Evolutionary conservation across 169 alveolate genomes (phyloP), one percentile per base, ranked within the genome.

Genomic region (Ichthyophthirius multifiliis): DNA sequence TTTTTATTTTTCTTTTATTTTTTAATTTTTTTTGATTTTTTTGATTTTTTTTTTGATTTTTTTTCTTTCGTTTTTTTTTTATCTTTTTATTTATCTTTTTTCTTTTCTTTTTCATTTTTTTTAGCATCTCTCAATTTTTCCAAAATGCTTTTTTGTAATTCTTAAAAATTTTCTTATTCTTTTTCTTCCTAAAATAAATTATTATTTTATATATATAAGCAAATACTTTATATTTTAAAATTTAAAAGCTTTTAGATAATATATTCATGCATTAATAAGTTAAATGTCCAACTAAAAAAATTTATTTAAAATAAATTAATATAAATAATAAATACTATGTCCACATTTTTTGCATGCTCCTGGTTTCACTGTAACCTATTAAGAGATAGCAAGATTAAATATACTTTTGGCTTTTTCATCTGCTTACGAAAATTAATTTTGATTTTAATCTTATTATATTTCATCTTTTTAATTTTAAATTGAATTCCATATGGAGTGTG

Each of bases 341-440:
- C 71, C 71, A 55, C 71, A 55, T 55, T 55, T 55, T 27, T 55
- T 55, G 71, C 71, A 55, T 13, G 71, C 71, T 1, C 71, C 71
- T 27, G 71, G 71, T 39, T 55, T 55, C 1, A 55, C 71, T 3
- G 71, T 55, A 2, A 27, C 71, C 5, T 55, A 6, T 27, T 55
- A 39, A 55, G 71, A 55, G 23, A 20, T 55, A 10, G 71, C 71
- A n/a, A 55, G 13, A 27, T 55, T 39, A 16, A 55, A 55, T 27
- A 55, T 55, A 7, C 41, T 20, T 23, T 55, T 55, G 9, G 71
- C 71, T 10, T 55, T 55, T 55, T 55, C 41, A 55, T 55, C 71
- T 55, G 71, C 71, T 12, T 55, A 39, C 71, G 3, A 10, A 55
- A 7, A 55, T n/a, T 55, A 55, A 55, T 27, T 39, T 55, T 55